Evolutionary conservation across 108 stramenopile species (phyloP).

Genomic region (Skeletonema menzelii): DNA sequence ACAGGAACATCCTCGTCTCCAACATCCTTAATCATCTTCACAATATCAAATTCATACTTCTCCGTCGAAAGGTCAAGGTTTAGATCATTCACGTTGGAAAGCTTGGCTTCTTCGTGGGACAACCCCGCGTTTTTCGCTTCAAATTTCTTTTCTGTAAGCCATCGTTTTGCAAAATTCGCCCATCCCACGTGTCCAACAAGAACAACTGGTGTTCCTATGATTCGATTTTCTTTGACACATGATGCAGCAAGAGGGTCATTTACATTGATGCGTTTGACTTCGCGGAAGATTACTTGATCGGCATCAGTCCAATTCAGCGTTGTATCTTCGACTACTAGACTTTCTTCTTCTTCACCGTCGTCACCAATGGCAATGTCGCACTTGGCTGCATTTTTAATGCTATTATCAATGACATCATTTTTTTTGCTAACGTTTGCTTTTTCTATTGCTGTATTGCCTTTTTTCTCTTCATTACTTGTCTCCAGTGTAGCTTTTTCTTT

Average conservation of each 20-base stretch:
- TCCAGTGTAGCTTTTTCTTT: not conserved
- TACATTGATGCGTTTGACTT: conserved; percentile 64
- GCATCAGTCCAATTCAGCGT: conserved; percentile 50
- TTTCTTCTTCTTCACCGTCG: not conserved
- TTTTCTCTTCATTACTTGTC: conserved; percentile 4
- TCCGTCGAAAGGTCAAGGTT: conserved; percentile 39
- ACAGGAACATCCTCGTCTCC: conserved; percentile 76
- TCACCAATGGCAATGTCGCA: not conserved
- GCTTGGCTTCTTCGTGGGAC: not conserved
- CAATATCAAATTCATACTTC: conserved; percentile 51
- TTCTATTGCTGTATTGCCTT: not conserved
- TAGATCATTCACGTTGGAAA: not conserved
- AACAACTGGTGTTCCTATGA: conserved; percentile 69
- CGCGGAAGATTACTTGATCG: conserved; percentile 48
- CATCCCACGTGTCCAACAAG: conserved; percentile 74
- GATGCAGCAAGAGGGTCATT: conserved; percentile 42
- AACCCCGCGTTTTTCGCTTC: not conserved
- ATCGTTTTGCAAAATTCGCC: conserved; percentile 74
- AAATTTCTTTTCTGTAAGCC: conserved; percentile 47
- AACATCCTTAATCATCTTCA: conserved; percentile 66
- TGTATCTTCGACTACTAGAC: conserved; percentile 14
- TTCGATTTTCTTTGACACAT: conserved; percentile 60
- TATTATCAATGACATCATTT: conserved; percentile 1
- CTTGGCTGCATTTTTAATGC: conserved; percentile 1
- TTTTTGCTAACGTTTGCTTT: not conserved